Evolutionary conservation across 352 stramenopile genomes (phyloP), one percentile per base, ranked within the genome.

Genomic region (Pythium aristosporum): DNA sequence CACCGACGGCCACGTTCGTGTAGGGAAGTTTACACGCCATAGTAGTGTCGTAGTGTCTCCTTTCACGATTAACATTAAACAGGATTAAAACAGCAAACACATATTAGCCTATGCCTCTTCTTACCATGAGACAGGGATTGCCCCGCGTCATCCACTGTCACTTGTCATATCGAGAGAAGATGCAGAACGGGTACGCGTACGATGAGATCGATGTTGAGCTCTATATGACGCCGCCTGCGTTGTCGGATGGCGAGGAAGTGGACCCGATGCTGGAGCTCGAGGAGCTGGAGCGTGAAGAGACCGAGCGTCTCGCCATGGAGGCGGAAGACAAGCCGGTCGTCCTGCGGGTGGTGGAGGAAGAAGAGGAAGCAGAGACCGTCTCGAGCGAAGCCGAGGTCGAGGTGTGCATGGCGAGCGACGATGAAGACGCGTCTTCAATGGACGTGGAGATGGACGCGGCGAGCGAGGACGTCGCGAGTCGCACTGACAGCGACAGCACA

Each of bases 191-290:
- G 0, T 18, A 23, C n/a, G 16, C n/a, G 7, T 15, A 43, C 28
- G 39, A 37, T 7, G 49, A 60, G 50, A 66, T 66, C 21, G 50
- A 54, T n/a, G 21, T 56, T 13, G 15, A 18, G 28, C 32, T 60
- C 5, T 66, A 66, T 50, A 30, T 61, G 8, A 61, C 60, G 25
- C 50, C 60, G 30, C 50, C 50, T 1, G 39, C 46, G 16, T 16
- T 30, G 9, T 32, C 23, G 28, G 52, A 39, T 28, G 60, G 48
- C 11, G 30, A 32, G 6, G 78, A 88, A 46, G 64, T 90, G n/a
- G 75, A 90, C 54, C 79, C 77, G 5, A 85, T 84, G 73, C 76
- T 81, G 36, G 77, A 86, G 48, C 65, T 90, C 9, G 85, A 70
- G 46, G 77, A 79, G 61, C 76, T 89, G 69, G 80, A 85, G 63